Evolutionary conservation across 1,284 basidiomycete species (phyloP).

Genomic region (Inonotus obliquus): DNA sequence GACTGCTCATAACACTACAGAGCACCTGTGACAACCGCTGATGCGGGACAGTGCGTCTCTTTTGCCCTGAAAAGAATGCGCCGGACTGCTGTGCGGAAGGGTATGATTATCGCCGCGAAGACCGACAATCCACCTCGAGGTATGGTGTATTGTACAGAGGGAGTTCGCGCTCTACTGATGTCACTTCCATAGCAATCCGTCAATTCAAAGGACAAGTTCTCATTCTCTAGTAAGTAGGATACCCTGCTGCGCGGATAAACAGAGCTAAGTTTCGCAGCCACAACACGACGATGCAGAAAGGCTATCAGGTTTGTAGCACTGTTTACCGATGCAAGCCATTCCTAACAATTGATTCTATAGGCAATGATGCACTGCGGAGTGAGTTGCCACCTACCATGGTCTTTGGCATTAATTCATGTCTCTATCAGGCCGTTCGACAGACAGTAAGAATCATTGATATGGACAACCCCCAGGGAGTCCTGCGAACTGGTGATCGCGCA

Average conservation of each 20-base stretch:
- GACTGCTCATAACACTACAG: constrained; percentile 33
- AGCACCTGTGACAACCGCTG: constrained; percentile 78
- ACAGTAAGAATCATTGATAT: constrained; percentile 87
- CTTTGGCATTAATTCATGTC: constrained; percentile 9
- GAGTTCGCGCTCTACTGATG: neutral
- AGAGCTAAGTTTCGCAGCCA: constrained; percentile 50
- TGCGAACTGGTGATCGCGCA: constrained; percentile 87
- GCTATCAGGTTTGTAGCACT: constrained; percentile 65
- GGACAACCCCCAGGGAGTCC: constrained; percentile 81
- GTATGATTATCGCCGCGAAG: constrained; percentile 87
- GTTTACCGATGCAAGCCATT: constrained; percentile 1
- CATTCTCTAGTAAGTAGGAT: constrained; percentile 64
- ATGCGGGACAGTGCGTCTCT: constrained; percentile 94
- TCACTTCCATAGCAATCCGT: constrained; percentile 50
- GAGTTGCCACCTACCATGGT: constrained; percentile 26
- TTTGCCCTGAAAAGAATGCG: constrained; percentile 90
- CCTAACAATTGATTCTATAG: constrained; percentile 33
- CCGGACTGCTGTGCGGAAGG: constrained; percentile 83
- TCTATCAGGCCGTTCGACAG: constrained; percentile 71
- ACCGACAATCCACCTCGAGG: constrained; percentile 75
- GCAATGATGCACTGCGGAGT: constrained; percentile 85
- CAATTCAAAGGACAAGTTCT: constrained; percentile 84
- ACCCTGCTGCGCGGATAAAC: constrained; percentile 1
- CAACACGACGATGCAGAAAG: constrained; percentile 86
- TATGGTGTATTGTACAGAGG: constrained; percentile 24